These are phyloP conservation scores for Cladosporium sphaerospermum DNA, from an alignment of 2,329 filamentous ascomycete genomes.

Conservation along the genomic window DNA sequence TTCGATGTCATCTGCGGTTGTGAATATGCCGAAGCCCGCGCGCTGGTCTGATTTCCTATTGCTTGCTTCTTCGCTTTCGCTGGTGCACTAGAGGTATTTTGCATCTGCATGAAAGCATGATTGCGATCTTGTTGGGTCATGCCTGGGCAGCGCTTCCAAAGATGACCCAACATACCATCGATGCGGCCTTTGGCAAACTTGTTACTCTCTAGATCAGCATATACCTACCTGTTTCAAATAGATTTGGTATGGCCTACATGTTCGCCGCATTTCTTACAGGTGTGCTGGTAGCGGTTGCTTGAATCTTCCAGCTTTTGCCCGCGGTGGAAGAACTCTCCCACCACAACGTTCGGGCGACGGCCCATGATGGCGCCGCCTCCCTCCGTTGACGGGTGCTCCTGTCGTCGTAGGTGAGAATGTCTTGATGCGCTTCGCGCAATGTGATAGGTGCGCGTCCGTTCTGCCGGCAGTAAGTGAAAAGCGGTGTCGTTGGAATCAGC, in stretches of 20 bases:
- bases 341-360: conserved; percentile 74
- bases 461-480: conserved; percentile 10
- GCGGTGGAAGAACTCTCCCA: conserved; percentile 81
- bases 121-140: conserved; percentile 48
- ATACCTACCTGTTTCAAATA: background rate
- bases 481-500: conserved; percentile 4
- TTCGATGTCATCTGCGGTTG: background rate
- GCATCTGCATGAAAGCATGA: conserved; percentile 47
- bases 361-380: conserved; percentile 52
- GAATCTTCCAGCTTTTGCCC: conserved; percentile 81
- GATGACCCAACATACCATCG: conserved; percentile 72
- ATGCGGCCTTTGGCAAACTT: conserved; percentile 80
- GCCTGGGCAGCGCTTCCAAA: conserved; percentile 80
- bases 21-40: background rate
- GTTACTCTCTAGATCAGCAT: background rate
- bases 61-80: conserved; percentile 4
- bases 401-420: background rate
- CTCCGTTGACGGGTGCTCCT: background rate
- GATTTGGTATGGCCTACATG: conserved; percentile 38
- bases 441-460: background rate
- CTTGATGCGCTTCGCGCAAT: background rate
- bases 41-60: background rate
- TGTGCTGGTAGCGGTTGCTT: conserved; percentile 87
- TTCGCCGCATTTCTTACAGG: conserved; percentile 81
- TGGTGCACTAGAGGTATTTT: conserved; percentile 1